Conservation (phyloP, 164 flowering plant species). For the Cinnamomum chago region DNA sequence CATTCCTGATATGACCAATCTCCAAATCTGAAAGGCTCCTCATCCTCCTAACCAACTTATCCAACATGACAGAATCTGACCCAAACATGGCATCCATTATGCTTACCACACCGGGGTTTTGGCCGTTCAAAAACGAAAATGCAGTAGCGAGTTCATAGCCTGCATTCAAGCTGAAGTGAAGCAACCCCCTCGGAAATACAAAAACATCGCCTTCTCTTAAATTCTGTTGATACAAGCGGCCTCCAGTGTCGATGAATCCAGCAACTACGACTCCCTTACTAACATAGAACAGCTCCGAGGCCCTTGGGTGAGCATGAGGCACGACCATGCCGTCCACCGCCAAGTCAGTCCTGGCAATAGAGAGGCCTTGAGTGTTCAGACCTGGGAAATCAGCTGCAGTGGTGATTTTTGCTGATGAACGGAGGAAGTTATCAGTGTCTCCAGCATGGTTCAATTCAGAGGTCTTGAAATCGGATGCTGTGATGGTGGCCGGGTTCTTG, state of each 20-base stretch:
- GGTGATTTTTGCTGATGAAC: slow-evolving; percentile 16
- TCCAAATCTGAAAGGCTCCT: neutral
- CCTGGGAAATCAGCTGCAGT: slow-evolving; percentile 26
- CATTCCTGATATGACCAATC: neutral
- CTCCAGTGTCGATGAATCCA: slow-evolving; percentile 36
- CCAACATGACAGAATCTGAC: slow-evolving; percentile 26
- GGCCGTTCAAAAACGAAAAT: slow-evolving; percentile 43
- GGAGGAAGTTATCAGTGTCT: slow-evolving; percentile 22
- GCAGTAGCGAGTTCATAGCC: slow-evolving; percentile 35
- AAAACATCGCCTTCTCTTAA: slow-evolving; percentile 39
- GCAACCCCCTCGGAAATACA: slow-evolving; percentile 43
- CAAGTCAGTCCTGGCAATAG: slow-evolving; percentile 27
- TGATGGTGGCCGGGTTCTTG: slow-evolving; percentile 16
- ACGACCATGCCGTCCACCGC: slow-evolving; percentile 21
- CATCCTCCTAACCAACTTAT: slow-evolving; percentile 11
- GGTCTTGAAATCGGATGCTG: slow-evolving; percentile 20
- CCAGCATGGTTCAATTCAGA: slow-evolving; percentile 16
- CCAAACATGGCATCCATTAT: slow-evolving; percentile 31
- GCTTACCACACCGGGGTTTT: slow-evolving; percentile 42
- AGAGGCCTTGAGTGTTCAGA: slow-evolving; percentile 32
- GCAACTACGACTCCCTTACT: slow-evolving; percentile 34
- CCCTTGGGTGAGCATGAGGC: slow-evolving; percentile 54
- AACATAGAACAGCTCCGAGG: slow-evolving; percentile 42
- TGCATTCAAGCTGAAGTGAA: slow-evolving; percentile 48
- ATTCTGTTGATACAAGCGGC: slow-evolving; percentile 31